Conservation (phyloP, 768 basidiomycete genomes). For the Boletus reticulatus region DNA sequence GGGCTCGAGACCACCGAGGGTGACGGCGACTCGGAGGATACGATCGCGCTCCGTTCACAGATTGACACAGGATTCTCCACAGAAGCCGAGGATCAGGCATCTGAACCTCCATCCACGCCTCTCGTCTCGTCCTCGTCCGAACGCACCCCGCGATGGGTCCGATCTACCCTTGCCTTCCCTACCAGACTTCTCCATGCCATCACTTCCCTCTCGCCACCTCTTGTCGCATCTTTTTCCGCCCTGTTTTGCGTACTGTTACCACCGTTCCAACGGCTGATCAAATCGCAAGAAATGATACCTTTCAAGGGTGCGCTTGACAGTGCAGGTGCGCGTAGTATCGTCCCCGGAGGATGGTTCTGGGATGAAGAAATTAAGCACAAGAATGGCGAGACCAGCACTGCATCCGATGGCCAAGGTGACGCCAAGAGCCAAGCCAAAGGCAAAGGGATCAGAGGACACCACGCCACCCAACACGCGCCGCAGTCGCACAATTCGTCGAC, state of each 20-base stretch:
- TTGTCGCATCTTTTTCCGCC: conserved; percentile 76
- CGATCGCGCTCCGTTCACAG: conserved; percentile 8
- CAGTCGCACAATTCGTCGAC: conserved; percentile 13
- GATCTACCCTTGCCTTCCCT: neutral
- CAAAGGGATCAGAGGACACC: neutral
- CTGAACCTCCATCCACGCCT: neutral
- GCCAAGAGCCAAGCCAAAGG: conserved; percentile 14
- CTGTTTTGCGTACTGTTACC: conserved; percentile 74
- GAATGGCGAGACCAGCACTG: neutral
- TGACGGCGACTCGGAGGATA: conserved; percentile 20
- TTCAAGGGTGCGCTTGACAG: conserved; percentile 64
- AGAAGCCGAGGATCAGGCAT: conserved; percentile 9
- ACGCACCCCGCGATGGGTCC: conserved; percentile 5
- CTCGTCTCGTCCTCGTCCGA: neutral
- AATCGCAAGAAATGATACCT: conserved; percentile 54
- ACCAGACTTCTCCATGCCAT: neutral
- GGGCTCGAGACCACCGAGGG: conserved; percentile 13
- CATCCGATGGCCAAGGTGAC: neutral
- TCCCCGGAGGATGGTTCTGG: conserved; percentile 92
- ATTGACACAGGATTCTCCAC: conserved; percentile 12
- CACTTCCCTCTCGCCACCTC: conserved; percentile 84
- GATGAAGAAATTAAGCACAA: conserved; percentile 23
- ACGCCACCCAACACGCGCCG: neutral
- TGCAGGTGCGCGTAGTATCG: conserved; percentile 79
- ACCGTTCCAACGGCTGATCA: conserved; percentile 71